phyloP scores from a whole-genome alignment of 805 yeast species.

The Kuraishia hungarica region DNA sequence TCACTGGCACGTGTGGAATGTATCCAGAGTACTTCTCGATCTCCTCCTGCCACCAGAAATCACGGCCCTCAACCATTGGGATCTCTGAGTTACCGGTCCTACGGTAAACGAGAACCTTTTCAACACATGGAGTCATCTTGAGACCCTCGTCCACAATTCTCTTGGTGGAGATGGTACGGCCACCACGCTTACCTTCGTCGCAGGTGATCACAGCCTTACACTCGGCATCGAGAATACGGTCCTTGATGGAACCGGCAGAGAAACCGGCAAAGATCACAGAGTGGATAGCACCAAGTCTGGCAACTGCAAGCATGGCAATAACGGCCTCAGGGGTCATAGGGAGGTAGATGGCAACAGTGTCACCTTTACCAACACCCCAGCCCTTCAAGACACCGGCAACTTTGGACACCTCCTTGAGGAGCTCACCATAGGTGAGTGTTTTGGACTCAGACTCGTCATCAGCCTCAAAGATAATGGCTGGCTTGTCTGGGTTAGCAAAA shows the following conservation, averaged over 20 bases:
- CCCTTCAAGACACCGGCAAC: conserved; percentile 76
- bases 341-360: conserved; percentile 89
- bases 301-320: conserved; percentile 88
- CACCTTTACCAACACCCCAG: conserved; percentile 91
- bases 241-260: conserved; percentile 85
- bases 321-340: conserved; percentile 98
- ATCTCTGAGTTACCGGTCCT: conserved; percentile 76
- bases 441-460: conserved; percentile 76
- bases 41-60: conserved; percentile 95
- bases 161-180: conserved; percentile 85
- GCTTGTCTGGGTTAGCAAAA: conserved; percentile 71
- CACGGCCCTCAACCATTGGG: conserved; percentile 73
- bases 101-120: conserved; percentile 78
- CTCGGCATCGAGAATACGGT: conserved; percentile 83
- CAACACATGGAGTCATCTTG: conserved; percentile 61
- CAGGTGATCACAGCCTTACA: conserved; percentile 85
- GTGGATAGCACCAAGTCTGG: conserved; percentile 91
- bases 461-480: conserved; percentile 86
- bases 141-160: conserved; percentile 94
- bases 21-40: conserved; percentile 73
- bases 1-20: conserved; percentile 79
- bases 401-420: conserved; percentile 74
- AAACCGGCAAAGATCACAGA: conserved; percentile 97
- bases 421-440: conserved; percentile 76
- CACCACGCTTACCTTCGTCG: conserved; percentile 95